Conservation (phyloP, 148 eudicot species). For the Pouteria glomerata region DNA sequence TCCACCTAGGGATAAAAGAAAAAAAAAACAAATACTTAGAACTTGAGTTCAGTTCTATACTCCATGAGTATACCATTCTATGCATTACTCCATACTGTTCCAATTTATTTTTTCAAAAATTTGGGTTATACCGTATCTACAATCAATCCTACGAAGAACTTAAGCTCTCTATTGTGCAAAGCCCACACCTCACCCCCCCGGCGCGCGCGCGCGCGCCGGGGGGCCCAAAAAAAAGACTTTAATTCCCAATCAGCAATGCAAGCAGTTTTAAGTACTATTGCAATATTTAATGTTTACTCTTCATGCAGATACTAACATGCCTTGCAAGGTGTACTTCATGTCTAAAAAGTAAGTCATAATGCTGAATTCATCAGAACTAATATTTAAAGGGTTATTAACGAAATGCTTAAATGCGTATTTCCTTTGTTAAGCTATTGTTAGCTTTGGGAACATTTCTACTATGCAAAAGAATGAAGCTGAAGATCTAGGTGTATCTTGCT, state of each 20-base stretch:
- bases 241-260: neutral
- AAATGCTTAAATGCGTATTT: constrained; percentile 12
- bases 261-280: neutral
- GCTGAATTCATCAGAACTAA: neutral
- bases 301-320: constrained; percentile 69
- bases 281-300: constrained; percentile 8
- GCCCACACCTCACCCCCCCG: too few relatives aligned
- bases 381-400: neutral
- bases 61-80: too few relatives aligned
- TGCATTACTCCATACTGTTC: too few relatives aligned
- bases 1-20: too few relatives aligned
- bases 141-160: too few relatives aligned
- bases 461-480: constrained; percentile 65
- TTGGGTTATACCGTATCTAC: too few relatives aligned
- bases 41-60: too few relatives aligned
- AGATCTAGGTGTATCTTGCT: constrained; percentile 62
- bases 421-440: constrained; percentile 63
- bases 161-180: too few relatives aligned
- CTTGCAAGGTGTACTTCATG: constrained; percentile 45
- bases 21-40: too few relatives aligned
- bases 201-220: too few relatives aligned
- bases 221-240: neutral
- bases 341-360: constrained; percentile 69
- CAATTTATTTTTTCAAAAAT: too few relatives aligned
- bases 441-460: constrained; percentile 61